phyloP scores from a whole-genome alignment of 306 rosid genomes.

The Ochetophila trinervis region DNA sequence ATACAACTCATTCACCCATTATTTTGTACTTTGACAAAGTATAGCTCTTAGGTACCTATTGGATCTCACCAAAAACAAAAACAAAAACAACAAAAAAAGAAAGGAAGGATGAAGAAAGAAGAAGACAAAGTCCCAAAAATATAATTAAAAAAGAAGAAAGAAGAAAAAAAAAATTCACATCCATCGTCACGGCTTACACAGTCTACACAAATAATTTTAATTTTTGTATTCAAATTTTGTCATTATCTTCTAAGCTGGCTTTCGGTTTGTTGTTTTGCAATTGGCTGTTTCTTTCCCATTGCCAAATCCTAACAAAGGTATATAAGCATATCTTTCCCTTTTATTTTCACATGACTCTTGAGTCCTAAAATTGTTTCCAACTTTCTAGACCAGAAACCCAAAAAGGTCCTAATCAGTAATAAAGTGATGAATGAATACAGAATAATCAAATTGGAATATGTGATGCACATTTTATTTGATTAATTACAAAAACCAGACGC shows the following conservation, averaged over 20 bases:
- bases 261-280: neutral
- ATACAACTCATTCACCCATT: too few relatives aligned
- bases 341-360: constrained; percentile 11
- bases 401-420: neutral
- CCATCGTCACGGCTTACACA: too few relatives aligned
- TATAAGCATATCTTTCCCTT: constrained; percentile 6
- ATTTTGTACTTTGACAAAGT: too few relatives aligned
- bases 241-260: neutral
- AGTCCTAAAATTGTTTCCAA: neutral
- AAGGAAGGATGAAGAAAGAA: too few relatives aligned
- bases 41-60: too few relatives aligned
- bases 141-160: too few relatives aligned
- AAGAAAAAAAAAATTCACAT: too few relatives aligned
- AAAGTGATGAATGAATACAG: neutral
- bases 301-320: constrained; percentile 2
- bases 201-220: too few relatives aligned
- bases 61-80: too few relatives aligned
- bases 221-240: neutral
- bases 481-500: too few relatives aligned
- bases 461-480: neutral
- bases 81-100: too few relatives aligned
- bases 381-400: constrained; percentile 12
- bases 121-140: too few relatives aligned
- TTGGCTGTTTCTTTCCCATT: neutral
- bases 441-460: neutral